Percentiles rank a stretch among this genome's conserved stretches.
Evolutionary conservation across 169 alveolate species (phyloP).

Genomic region (Plasmodium falciparum): DNA sequence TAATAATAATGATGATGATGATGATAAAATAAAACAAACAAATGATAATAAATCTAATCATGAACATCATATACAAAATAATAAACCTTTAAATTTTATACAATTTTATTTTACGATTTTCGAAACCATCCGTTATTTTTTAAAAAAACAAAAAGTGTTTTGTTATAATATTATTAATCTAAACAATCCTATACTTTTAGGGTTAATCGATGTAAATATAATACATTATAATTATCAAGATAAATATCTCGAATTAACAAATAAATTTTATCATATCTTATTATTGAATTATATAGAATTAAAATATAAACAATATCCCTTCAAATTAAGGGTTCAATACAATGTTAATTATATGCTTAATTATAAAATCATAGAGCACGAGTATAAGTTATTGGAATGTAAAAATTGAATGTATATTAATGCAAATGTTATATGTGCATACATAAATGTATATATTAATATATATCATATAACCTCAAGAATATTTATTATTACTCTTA

Average conservation of each 20-base stretch:
- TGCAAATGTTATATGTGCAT: no score
- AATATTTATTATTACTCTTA: no score
- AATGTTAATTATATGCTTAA: constrained; percentile 83
- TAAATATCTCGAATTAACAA: constrained; percentile 36
- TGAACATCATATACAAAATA: not conserved
- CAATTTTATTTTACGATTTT: constrained; percentile 57
- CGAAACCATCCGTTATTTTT: constrained; percentile 43
- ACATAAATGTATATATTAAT: no score
- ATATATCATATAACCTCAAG: no score
- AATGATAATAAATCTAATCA: not conserved
- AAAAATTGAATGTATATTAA: no score
- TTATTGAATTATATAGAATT: constrained; percentile 42
- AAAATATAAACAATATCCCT: constrained; percentile 43
- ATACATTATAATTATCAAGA: constrained; percentile 46
- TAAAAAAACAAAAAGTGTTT: constrained; percentile 58
- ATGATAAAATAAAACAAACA: not conserved
- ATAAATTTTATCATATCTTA: constrained; percentile 32
- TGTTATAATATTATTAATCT: constrained; percentile 43
- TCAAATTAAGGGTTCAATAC: constrained; percentile 68
- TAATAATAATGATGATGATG: not conserved
- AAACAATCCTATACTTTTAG: constrained; percentile 52
- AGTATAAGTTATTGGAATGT: constrained; percentile 64
- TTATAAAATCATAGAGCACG: constrained; percentile 78
- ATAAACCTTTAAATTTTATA: constrained; percentile 17
- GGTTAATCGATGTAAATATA: constrained; percentile 55